Percentiles rank a stretch among this genome's conserved stretches.
Evolutionary conservation across 2,329 filamentous ascomycete genomes (phyloP).

Genomic region (Penicillium brasilianum): DNA sequence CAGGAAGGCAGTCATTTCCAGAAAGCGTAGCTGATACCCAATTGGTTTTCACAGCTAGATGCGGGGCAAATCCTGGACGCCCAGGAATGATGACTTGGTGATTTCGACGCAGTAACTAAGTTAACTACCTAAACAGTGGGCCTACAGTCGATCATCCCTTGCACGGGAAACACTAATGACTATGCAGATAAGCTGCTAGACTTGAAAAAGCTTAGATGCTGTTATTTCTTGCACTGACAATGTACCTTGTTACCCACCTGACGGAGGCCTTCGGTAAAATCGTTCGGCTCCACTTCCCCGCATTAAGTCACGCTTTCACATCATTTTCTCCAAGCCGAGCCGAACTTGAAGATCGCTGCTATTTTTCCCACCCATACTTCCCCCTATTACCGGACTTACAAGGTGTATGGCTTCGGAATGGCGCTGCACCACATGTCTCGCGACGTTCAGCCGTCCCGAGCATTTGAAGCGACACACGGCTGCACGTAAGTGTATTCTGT

Average conservation of each 20-base stretch:
- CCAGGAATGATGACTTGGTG: too few relatives aligned
- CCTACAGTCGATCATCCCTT: too few relatives aligned
- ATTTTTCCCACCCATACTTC: not conserved
- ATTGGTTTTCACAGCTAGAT: not conserved
- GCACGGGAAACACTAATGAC: too few relatives aligned
- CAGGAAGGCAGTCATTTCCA: not conserved
- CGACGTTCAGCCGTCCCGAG: conserved; percentile 29
- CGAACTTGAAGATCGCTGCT: not conserved
- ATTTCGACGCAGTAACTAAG: too few relatives aligned
- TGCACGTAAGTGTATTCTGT: conserved; percentile 24
- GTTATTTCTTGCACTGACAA: too few relatives aligned
- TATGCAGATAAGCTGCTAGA: too few relatives aligned
- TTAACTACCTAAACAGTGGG: too few relatives aligned
- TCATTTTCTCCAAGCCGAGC: not conserved
- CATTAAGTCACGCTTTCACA: not conserved
- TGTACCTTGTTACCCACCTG: too few relatives aligned
- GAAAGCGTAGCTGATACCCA: not conserved
- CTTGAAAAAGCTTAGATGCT: too few relatives aligned
- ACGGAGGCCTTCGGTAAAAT: not conserved
- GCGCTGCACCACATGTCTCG: conserved; percentile 19
- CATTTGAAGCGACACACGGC: conserved; percentile 29
- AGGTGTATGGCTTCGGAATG: conserved; percentile 9
- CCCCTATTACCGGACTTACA: too few relatives aligned
- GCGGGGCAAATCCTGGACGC: not conserved
- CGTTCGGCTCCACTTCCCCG: conserved; percentile 10